Evolutionary conservation across 441 rosid genomes (phyloP).

Genomic region (Aleurites moluccanus): DNA sequence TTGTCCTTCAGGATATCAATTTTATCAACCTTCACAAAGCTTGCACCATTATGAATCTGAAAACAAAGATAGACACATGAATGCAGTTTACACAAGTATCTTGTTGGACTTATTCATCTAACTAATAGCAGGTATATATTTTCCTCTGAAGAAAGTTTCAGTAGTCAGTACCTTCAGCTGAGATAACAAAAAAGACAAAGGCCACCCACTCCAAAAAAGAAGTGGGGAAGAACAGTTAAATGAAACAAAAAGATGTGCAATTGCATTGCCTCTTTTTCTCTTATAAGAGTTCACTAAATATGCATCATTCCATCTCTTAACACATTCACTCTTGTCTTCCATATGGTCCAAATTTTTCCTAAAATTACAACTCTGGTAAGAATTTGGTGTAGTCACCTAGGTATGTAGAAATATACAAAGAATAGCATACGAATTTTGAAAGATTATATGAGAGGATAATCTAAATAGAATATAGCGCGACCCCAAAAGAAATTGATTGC

Average conservation of each 20-base stretch:
- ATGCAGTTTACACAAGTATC: not conserved
- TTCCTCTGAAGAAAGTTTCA: not conserved
- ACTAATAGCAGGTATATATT: not conserved
- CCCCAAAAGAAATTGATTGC: not conserved
- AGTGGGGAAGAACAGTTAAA: not conserved
- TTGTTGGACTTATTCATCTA: not conserved
- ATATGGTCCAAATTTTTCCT: not conserved
- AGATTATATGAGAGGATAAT: not conserved
- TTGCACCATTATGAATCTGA: slow-evolving; percentile 87
- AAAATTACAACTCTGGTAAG: not conserved
- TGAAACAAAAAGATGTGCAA: not conserved
- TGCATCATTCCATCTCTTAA: slow-evolving; percentile 3
- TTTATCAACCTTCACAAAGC: slow-evolving; percentile 86
- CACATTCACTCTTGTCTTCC: not conserved
- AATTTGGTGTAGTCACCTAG: not conserved
- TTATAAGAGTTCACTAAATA: not conserved
- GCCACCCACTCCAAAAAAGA: not conserved
- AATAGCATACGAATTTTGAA: not conserved
- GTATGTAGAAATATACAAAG: not conserved
- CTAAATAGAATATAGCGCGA: not conserved
- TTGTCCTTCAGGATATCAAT: slow-evolving; percentile 61
- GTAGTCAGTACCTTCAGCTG: not conserved
- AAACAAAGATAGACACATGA: slow-evolving; percentile 26
- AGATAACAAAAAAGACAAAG: not conserved
- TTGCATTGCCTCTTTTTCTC: not conserved